phyloP scores from a whole-genome alignment of 1,284 basidiomycete species.

The Pyrrhoderma noxium region DNA sequence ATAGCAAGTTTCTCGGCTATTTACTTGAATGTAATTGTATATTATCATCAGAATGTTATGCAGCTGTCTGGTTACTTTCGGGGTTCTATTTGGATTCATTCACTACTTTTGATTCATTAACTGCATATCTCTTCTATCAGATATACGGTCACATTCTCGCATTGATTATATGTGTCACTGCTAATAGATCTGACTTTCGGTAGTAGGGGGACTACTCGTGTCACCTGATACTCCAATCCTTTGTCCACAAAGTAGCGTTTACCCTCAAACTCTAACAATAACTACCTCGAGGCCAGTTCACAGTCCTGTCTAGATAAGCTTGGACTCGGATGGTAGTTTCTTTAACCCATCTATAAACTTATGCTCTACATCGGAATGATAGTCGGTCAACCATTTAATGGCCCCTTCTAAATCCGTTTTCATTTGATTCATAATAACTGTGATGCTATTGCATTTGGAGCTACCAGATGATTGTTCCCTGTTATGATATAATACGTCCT shows the following conservation, averaged over 20 bases:
- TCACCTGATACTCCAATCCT: slow-evolving; percentile 26
- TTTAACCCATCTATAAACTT: slow-evolving; percentile 1
- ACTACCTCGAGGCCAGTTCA: slow-evolving; percentile 36
- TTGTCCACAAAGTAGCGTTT: slow-evolving; percentile 35
- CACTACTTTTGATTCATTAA: too few relatives aligned
- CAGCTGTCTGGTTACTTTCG: too few relatives aligned
- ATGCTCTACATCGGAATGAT: slow-evolving; percentile 32
- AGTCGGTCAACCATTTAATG: slow-evolving; percentile 44
- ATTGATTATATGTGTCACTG: too few relatives aligned
- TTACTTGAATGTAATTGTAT: too few relatives aligned
- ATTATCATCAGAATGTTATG: too few relatives aligned
- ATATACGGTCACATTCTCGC: too few relatives aligned
- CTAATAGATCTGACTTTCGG: not conserved
- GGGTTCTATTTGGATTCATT: too few relatives aligned
- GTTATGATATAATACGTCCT: slow-evolving; percentile 61
- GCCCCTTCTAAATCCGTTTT: slow-evolving; percentile 44
- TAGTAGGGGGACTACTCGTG: not conserved
- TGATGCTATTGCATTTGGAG: slow-evolving; percentile 49
- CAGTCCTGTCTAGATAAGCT: slow-evolving; percentile 33
- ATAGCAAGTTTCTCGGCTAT: too few relatives aligned
- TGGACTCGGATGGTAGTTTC: slow-evolving; percentile 25
- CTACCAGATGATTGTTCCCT: slow-evolving; percentile 51
- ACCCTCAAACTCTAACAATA: slow-evolving; percentile 37
- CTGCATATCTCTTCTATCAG: too few relatives aligned
- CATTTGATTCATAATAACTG: slow-evolving; percentile 47